phyloP scores from a whole-genome alignment of 139 green algal genomes.

The Ostreobium quekettii region DNA sequence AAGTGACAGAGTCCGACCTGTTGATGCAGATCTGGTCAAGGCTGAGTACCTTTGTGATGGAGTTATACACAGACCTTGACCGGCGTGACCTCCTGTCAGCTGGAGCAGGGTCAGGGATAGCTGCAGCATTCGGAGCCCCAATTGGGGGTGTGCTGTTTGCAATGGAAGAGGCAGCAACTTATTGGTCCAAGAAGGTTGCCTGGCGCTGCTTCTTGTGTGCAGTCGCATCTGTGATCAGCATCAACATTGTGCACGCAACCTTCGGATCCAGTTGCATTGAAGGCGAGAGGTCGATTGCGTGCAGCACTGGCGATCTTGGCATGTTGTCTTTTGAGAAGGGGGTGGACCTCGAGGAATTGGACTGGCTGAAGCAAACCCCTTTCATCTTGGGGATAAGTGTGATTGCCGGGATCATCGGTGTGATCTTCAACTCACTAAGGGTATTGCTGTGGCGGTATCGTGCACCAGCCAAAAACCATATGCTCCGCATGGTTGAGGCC shows the following conservation, averaged over 20 bases:
- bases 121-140: constrained; percentile 69
- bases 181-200: constrained; percentile 58
- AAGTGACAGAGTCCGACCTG: neutral
- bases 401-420: constrained; percentile 62
- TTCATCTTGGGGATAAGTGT: constrained; percentile 68
- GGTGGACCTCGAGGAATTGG: constrained; percentile 52
- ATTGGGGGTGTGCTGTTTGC: constrained; percentile 82
- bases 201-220: constrained; percentile 78
- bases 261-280: constrained; percentile 4
- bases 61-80: constrained; percentile 67
- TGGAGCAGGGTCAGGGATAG: constrained; percentile 63
- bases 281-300: constrained; percentile 56
- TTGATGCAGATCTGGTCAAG: constrained; percentile 20
- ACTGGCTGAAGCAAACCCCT: constrained; percentile 68
- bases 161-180: constrained; percentile 68
- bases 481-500: constrained; percentile 34
- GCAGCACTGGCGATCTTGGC: constrained; percentile 59
- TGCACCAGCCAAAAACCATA: constrained; percentile 4
- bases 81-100: constrained; percentile 62
- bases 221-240: constrained; percentile 66
- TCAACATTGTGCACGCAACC: constrained; percentile 4
- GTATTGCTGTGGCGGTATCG: constrained; percentile 44
- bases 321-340: constrained; percentile 65
- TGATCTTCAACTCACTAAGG: constrained; percentile 60
- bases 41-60: constrained; percentile 24